phyloP scores from a whole-genome alignment of 2,329 filamentous ascomycete genomes.

The Lojkania enalia region DNA sequence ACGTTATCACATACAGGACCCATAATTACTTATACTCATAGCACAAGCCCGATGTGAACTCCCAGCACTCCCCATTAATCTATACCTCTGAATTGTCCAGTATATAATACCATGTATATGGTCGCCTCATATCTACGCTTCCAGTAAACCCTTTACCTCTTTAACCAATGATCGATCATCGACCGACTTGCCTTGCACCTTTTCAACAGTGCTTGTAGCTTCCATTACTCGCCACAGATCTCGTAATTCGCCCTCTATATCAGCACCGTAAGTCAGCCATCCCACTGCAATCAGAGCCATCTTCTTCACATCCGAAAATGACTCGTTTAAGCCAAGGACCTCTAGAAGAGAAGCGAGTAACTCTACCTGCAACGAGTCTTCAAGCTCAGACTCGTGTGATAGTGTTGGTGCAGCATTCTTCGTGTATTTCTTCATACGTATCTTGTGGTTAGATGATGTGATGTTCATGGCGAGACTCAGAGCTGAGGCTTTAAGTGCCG shows the following conservation, averaged over 20 bases:
- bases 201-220: slow-evolving; percentile 64
- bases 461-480: slow-evolving; percentile 85
- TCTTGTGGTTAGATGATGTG: slow-evolving; percentile 68
- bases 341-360: slow-evolving; percentile 80
- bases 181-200: slow-evolving; percentile 24
- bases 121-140: slow-evolving; percentile 13
- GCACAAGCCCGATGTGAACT: too few species aligned
- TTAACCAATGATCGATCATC: slow-evolving; percentile 39
- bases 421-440: slow-evolving; percentile 59
- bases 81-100: too few species aligned
- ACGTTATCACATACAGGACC: too few species aligned
- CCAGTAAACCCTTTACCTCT: slow-evolving; percentile 39
- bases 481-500: slow-evolving; percentile 76
- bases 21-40: too few species aligned
- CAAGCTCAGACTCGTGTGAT: slow-evolving; percentile 48
- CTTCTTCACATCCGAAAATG: slow-evolving; percentile 68
- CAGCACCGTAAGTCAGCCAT: slow-evolving; percentile 71
- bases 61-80: too few species aligned
- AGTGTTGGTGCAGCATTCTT: slow-evolving; percentile 20
- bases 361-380: slow-evolving; percentile 75
- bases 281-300: slow-evolving; percentile 78
- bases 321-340: slow-evolving; percentile 60
- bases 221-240: slow-evolving; percentile 81
- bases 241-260: slow-evolving; percentile 71
- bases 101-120: too few species aligned